Evolutionary conservation across 164 flowering plant species (phyloP).

Genomic region (Tinospora cordifolia): DNA sequence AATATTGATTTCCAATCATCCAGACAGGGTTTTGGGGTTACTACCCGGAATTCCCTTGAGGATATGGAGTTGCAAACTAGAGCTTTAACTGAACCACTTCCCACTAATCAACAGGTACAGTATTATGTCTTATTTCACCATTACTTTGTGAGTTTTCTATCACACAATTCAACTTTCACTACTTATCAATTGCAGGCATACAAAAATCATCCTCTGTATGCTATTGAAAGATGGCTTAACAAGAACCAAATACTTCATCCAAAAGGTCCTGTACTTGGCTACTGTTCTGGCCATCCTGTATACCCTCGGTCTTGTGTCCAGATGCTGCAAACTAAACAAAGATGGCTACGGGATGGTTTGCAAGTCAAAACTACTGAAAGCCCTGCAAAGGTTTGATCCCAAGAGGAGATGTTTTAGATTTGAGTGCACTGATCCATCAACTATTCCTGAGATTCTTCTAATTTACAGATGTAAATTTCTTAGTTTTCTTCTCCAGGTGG

Average conservation of each 20-base stretch:
- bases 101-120: conserved; percentile 84
- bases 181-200: conserved; percentile 61
- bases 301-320: conserved; percentile 87
- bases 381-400: conserved; percentile 65
- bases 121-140: background rate
- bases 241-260: conserved; percentile 81
- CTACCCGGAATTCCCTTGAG: conserved; percentile 55
- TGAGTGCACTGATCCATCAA: background rate
- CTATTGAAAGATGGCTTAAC: conserved; percentile 87
- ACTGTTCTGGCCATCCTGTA: conserved; percentile 83
- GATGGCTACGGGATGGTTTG: conserved; percentile 86
- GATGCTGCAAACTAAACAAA: conserved; percentile 61
- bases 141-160: conserved; percentile 10
- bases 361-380: conserved; percentile 63
- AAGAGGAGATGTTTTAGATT: background rate
- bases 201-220: conserved; percentile 69
- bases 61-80: conserved; percentile 90
- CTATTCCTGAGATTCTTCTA: background rate
- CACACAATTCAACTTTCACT: background rate
- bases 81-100: conserved; percentile 95
- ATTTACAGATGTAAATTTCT: background rate
- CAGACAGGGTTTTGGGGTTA: conserved; percentile 15
- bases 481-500: conserved; percentile 30
- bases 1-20: conserved; percentile 20
- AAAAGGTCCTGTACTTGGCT: conserved; percentile 81